Base-by-base conservation (phyloP, 108 stramenopile genomes). In the Skeletonema potamos region DNA sequence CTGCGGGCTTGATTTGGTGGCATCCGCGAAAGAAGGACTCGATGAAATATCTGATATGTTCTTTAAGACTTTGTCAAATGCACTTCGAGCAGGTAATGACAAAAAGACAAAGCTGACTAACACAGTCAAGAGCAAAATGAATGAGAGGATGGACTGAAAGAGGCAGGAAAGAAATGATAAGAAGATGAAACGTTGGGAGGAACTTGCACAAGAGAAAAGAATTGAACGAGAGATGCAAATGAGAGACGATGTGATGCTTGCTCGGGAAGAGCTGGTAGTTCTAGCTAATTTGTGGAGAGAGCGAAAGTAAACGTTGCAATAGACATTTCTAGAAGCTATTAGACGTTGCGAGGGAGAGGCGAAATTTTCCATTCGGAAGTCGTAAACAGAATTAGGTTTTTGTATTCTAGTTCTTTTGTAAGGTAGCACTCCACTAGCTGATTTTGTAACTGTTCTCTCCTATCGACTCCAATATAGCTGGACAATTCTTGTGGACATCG, bases 261-360 rank as follows among this genome's bases (percentile, higher is more conserved):
- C 54, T 27, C 27, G 65, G 2, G 44, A 66, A 18, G 65, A 66
- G 65, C 18, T 44, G 18, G 28, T 12, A 2, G 46, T 29, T 51
- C 30, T 66, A 30, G 51, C 65, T 33, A 29, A 28, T 44, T 32
- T 54, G 51, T 66, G 54, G 65, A 66, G 65, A 54, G 54, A 28
- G 11, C 9, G 39, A 41, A 41, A 6, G 39, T 41, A 41, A 0
- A 41, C 2, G 6, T 15, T 41, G 9, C 34, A 34, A 34, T 34
- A n/a, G n/a, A n/a, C n/a, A n/a, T n/a, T n/a, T n/a, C n/a, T n/a
- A n/a, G n/a, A n/a, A n/a, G 34, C 34, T 34, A 34, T 34, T 34
- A 34, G n/a, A n/a, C n/a, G n/a, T n/a, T n/a, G n/a, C n/a, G n/a
- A n/a, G n/a, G n/a, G n/a, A n/a, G n/a, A n/a, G n/a, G n/a, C n/a